phyloP scores from a whole-genome alignment of 805 yeast species.

The Kodamaea leandrae region DNA sequence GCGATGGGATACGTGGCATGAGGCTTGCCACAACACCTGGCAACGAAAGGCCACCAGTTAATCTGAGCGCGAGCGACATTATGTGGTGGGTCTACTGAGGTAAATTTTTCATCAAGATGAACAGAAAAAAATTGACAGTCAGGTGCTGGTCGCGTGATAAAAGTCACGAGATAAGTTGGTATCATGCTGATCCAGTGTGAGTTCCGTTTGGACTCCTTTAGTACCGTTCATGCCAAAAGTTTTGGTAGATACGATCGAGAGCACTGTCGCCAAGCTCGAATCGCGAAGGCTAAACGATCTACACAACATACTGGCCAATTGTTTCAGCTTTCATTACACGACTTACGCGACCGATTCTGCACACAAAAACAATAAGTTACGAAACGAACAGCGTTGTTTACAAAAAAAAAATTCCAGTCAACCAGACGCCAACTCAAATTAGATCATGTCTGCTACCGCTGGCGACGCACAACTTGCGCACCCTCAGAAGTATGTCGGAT shows the following conservation, averaged over 20 bases:
- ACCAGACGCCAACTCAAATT: not conserved
- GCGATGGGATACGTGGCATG: slow-evolving; percentile 14
- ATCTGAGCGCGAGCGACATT: slow-evolving; percentile 9
- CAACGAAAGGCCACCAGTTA: slow-evolving; percentile 5
- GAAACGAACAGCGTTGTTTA: slow-evolving; percentile 1
- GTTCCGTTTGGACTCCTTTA: too few species aligned
- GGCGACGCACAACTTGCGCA: slow-evolving; percentile 25
- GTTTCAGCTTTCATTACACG: too few species aligned
- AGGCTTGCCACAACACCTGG: slow-evolving; percentile 8
- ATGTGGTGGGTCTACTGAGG: not conserved
- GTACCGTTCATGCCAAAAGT: too few species aligned
- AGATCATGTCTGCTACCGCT: slow-evolving; percentile 11
- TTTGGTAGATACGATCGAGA: too few species aligned
- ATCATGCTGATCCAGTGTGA: too few species aligned
- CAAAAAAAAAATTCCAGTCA: slow-evolving; percentile 1
- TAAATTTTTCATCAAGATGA: slow-evolving; percentile 1
- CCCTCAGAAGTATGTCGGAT: slow-evolving; percentile 87
- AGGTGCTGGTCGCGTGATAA: not conserved
- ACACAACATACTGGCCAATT: too few species aligned
- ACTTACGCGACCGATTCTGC: too few species aligned
- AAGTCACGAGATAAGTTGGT: not conserved
- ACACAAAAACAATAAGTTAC: not conserved
- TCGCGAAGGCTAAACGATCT: too few species aligned
- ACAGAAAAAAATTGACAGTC: slow-evolving; percentile 1
- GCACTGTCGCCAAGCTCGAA: too few species aligned